Conservation (phyloP, 148 eudicot species). For the Gaultheria prostrata region DNA sequence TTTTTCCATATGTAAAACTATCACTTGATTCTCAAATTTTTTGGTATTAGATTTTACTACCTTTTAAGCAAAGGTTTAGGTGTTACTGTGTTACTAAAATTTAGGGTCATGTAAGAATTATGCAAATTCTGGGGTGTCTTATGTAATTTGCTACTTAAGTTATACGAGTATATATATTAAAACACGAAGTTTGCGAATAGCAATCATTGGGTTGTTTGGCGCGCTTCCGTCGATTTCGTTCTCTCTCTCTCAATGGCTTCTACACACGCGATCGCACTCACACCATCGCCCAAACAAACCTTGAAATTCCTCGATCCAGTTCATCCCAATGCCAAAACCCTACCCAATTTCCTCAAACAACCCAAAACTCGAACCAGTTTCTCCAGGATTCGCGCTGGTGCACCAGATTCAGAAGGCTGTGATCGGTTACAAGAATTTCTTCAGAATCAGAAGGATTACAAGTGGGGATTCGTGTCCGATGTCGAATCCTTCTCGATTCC, state of each 20-base stretch:
- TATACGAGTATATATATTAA: too few species aligned
- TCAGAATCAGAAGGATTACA: conserved; percentile 36
- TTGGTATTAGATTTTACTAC: too few species aligned
- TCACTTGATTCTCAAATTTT: too few species aligned
- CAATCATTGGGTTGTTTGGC: too few species aligned
- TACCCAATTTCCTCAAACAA: neutral
- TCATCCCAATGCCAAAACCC: neutral
- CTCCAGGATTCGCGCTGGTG: neutral
- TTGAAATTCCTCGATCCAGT: neutral
- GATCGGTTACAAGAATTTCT: neutral
- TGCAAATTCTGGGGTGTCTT: too few species aligned
- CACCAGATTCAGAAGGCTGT: neutral
- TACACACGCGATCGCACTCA: neutral
- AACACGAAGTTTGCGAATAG: too few species aligned
- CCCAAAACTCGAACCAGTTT: neutral
- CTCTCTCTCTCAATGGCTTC: neutral
- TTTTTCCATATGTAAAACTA: too few species aligned
- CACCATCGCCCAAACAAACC: neutral
- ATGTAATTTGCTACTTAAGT: too few species aligned
- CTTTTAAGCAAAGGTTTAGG: too few species aligned
- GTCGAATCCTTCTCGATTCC: conserved; percentile 72
- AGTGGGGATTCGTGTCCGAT: conserved; percentile 53
- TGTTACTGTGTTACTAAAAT: too few species aligned
- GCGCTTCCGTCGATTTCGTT: too few species aligned
- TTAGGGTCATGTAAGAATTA: too few species aligned